These are phyloP conservation scores for Symmetrospora coprosmae DNA, from an alignment of 768 basidiomycete genomes.

Conservation along the genomic window DNA sequence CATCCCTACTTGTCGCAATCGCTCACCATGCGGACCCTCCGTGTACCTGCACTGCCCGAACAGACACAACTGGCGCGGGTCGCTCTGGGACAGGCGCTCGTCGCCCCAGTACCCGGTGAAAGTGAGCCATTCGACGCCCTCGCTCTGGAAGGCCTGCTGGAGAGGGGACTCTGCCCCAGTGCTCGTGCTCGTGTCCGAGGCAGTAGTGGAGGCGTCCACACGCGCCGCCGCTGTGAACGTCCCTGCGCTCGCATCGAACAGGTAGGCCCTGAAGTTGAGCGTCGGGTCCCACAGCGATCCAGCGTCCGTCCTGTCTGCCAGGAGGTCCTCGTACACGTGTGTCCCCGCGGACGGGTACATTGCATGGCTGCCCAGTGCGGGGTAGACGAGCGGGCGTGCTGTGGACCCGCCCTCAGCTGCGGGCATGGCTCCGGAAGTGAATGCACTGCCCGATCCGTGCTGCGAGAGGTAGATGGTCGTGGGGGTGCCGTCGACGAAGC, in stretches of 20 bases:
- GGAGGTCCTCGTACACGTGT: not conserved
- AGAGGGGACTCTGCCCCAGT: too few species aligned
- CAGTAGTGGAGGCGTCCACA: not conserved
- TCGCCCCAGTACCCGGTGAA: conserved; percentile 9
- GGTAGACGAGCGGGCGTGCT: not conserved
- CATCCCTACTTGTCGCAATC: too few species aligned
- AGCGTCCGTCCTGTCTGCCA: conserved; percentile 9
- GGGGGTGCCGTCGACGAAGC: conserved; percentile 36
- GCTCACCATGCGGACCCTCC: not conserved
- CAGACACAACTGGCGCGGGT: conserved; percentile 5
- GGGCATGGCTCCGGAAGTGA: conserved; percentile 29
- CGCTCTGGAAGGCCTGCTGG: too few species aligned
- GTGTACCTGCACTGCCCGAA: conserved; percentile 17
- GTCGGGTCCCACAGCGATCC: conserved; percentile 1
- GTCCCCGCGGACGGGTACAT: conserved; percentile 1
- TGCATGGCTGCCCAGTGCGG: not conserved
- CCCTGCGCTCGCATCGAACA: not conserved
- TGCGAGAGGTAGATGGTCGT: conserved; percentile 34
- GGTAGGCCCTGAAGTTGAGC: conserved; percentile 5
- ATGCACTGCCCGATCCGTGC: conserved; percentile 35
- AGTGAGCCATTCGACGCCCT: not conserved
- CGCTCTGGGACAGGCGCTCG: not conserved
- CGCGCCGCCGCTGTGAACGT: not conserved
- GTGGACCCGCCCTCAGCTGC: not conserved
- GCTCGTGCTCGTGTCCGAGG: too few species aligned